A percentile compares a stretch with the other conserved stretches of the same genome.
Conservation (phyloP, 2,329 filamentous ascomycete genomes). For the Fusarium siculi region DNA sequence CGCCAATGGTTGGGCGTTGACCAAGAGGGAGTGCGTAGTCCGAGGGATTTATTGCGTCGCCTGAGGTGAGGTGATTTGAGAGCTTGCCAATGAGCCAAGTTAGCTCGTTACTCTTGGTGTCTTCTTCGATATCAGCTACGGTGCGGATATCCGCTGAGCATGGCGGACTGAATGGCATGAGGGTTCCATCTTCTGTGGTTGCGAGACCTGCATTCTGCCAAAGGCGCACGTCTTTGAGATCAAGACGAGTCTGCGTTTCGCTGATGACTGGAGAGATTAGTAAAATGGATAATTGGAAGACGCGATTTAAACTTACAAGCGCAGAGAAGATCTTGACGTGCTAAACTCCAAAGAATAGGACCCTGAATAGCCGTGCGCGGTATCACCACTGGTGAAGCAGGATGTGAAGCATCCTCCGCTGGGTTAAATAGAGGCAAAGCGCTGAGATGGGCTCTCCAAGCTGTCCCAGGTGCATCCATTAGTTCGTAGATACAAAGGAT, state of each 20-base stretch:
- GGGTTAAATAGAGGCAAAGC: slow-evolving; percentile 71
- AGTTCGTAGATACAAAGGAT: slow-evolving; percentile 76
- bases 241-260: slow-evolving; percentile 50
- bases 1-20: slow-evolving; percentile 27
- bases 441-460: slow-evolving; percentile 73
- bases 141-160: slow-evolving; percentile 53
- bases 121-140: slow-evolving; percentile 67
- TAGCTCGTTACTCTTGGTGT: slow-evolving; percentile 71
- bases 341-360: slow-evolving; percentile 40
- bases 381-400: slow-evolving; percentile 23
- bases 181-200: slow-evolving; percentile 45
- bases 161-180: slow-evolving; percentile 49
- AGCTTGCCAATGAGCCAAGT: slow-evolving; percentile 75
- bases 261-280: slow-evolving; percentile 39
- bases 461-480: slow-evolving; percentile 70
- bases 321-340: slow-evolving; percentile 35
- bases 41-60: slow-evolving; percentile 57
- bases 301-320: slow-evolving; percentile 8
- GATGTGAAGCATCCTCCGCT: slow-evolving; percentile 41
- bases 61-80: slow-evolving; percentile 70
- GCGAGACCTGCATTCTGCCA: slow-evolving; percentile 73
- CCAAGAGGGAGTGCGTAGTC: slow-evolving; percentile 43
- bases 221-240: slow-evolving; percentile 69
- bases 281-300: background rate
- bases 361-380: slow-evolving; percentile 37